These are phyloP conservation scores for Gaertneriomyces sp. DNA, from an alignment of 192 early-diverging fungal genomes.

Conservation along the genomic window DNA sequence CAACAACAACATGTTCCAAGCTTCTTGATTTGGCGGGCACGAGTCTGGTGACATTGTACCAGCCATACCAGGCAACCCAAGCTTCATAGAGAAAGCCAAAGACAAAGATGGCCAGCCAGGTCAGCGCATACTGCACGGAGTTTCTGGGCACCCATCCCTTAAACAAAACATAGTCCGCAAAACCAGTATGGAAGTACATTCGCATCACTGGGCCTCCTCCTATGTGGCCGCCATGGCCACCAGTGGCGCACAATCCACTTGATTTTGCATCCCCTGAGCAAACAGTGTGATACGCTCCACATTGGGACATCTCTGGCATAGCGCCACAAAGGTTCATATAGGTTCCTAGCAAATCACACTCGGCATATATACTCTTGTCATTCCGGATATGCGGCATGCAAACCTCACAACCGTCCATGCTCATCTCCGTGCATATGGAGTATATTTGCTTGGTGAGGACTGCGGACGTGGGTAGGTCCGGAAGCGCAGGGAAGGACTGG, in stretches of 20 bases:
- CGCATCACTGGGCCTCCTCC: conserved; percentile 48
- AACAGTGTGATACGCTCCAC: conserved; percentile 45
- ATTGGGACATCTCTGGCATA: conserved; percentile 65
- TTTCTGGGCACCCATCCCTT: conserved; percentile 56
- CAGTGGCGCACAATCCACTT: conserved; percentile 8
- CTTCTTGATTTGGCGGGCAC: background rate
- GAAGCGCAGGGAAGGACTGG: conserved; percentile 18
- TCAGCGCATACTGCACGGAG: conserved; percentile 46
- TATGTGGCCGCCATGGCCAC: conserved; percentile 6
- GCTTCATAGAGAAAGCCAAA: conserved; percentile 49
- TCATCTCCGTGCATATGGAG: conserved; percentile 46
- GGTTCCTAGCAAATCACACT: conserved; percentile 54
- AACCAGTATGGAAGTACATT: conserved; percentile 63
- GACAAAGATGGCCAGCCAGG: conserved; percentile 53
- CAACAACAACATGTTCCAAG: background rate
- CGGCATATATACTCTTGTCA: conserved; percentile 26
- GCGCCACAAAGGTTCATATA: conserved; percentile 56
- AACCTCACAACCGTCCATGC: conserved; percentile 37
- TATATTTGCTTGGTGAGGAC: conserved; percentile 44
- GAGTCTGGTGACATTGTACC: conserved; percentile 30
- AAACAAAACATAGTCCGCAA: conserved; percentile 60
- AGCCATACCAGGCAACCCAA: conserved; percentile 34
- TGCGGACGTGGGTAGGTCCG: conserved; percentile 43
- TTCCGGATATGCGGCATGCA: conserved; percentile 15
- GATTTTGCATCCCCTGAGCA: conserved; percentile 34